These are phyloP conservation scores for Boletus tomentosulus DNA, from an alignment of 768 basidiomycete genomes.

Conservation along the genomic window DNA sequence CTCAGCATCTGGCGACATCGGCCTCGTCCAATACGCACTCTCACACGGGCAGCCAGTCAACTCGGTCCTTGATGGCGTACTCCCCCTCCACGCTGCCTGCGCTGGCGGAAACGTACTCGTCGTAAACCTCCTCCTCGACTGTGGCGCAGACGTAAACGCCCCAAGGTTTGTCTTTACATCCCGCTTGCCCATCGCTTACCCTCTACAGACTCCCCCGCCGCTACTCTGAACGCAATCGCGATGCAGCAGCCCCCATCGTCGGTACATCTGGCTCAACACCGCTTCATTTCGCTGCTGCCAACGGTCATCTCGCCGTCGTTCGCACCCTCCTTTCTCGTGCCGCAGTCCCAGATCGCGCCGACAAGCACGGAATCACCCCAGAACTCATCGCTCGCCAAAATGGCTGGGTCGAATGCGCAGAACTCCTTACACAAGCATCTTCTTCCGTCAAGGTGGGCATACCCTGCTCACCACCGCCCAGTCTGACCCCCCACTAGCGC, in stretches of 20 bases:
- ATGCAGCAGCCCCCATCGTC: conserved; percentile 64
- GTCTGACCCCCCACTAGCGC: conserved; percentile 12
- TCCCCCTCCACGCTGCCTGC: conserved; percentile 94
- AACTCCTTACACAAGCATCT: conserved; percentile 64
- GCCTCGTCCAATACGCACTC: conserved; percentile 89
- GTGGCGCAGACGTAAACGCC: conserved; percentile 98
- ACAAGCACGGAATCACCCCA: conserved; percentile 91
- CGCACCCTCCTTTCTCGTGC: conserved; percentile 79
- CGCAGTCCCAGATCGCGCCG: conserved; percentile 73
- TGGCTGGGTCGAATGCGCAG: conserved; percentile 76
- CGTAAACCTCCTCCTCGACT: conserved; percentile 83
- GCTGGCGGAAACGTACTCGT: conserved; percentile 88
- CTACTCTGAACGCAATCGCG: conserved; percentile 67
- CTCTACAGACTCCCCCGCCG: conserved; percentile 59
- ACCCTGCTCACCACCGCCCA: conserved; percentile 20
- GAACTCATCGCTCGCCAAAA: conserved; percentile 78
- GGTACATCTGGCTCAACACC: conserved; percentile 89
- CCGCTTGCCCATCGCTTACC: conserved; percentile 10
- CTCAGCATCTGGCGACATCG: conserved; percentile 82
- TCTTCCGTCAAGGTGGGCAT: conserved; percentile 52
- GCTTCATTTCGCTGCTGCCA: conserved; percentile 94
- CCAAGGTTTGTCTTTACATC: conserved; percentile 56
- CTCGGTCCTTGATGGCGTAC: conserved; percentile 90
- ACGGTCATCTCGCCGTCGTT: conserved; percentile 80
- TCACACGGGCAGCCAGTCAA: conserved; percentile 95